Evolutionary conservation across 208 protist species (phyloP), one percentile per base, ranked within the genome.

Genomic region (Cochliopodium minus): DNA sequence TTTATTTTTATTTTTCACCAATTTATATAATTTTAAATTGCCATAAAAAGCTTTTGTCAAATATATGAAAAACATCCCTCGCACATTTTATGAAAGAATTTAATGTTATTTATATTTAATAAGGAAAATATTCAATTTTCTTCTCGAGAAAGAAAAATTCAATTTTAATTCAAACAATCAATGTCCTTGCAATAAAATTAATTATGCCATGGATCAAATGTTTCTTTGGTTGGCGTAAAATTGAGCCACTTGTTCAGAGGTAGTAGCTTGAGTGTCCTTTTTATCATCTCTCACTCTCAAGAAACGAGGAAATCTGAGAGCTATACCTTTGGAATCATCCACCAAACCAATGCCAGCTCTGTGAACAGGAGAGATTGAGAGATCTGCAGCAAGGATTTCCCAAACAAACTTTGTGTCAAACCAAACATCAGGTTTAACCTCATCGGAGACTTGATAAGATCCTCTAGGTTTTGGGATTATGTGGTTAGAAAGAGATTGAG

Each of bases 261-360:
- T 74, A 0, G 94, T 98, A 0, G 87, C 85, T 32, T 97, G 74
- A 7, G 79, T 64, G 0, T 81, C 76, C 20, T 53, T 66, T 64
- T 99, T 99, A 73, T 99, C 96, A n/a, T 93, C 85, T 25, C 96
- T 80, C 10, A 88, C 74, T n/a, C 90, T 77, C 2, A 97, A 54
- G 66, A 96, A 97, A 5, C 94, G 81, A 10, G 94, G 94, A 69
- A 99, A 99, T 35, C 96, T 84, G 15, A 99, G 75, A 32, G 87
- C 87, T 29, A 99, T 87, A 46, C 96, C 96, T 51, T 85, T 86
- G 22, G 39, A 34, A 13, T 52, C 67, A 65, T 82, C 71, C 9
- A 93, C 79, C 1, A 87, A 55, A 20, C 90, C 87, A 11, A 82
- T 67, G 10, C 85, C 93, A 7, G 89, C 90, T 40, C 68, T 81